Percentiles rank a stretch among this genome's conserved stretches.
Conservation (phyloP, 495 filamentous ascomycete genomes). For the Daldinia concentrica region DNA sequence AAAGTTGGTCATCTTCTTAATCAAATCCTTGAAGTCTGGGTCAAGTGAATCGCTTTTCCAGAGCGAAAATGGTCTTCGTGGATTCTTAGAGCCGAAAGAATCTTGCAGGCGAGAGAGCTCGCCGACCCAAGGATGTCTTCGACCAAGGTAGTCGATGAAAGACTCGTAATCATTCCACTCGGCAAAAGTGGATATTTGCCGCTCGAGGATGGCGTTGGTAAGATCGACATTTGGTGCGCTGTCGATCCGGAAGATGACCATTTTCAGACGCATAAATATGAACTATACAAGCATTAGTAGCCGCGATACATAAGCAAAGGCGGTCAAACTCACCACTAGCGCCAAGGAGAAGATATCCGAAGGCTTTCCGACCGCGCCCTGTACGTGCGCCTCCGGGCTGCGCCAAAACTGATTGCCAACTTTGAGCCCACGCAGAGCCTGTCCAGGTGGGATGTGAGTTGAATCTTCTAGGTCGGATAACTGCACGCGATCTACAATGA, state of each 20-base stretch:
- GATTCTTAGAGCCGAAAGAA: constrained; percentile 50
- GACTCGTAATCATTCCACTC: constrained; percentile 52
- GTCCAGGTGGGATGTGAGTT: constrained; percentile 52
- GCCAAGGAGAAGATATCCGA: constrained; percentile 52
- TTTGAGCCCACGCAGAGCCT: constrained; percentile 44
- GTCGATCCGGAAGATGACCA: constrained; percentile 55
- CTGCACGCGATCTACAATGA: constrained; percentile 51
- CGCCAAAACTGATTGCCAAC: constrained; percentile 53
- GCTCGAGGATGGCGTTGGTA: constrained; percentile 53
- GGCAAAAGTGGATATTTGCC: constrained; percentile 62
- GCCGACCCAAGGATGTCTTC: constrained; percentile 50
- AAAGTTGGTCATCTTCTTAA: constrained; percentile 51
- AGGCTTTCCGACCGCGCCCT: constrained; percentile 45
- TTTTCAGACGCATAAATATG: constrained; percentile 50
- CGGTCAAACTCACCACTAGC: constrained; percentile 48
- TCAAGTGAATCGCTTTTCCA: constrained; percentile 49
- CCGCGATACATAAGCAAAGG: constrained; percentile 3
- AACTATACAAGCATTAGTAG: constrained; percentile 37
- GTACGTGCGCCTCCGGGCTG: constrained; percentile 50
- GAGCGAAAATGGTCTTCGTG: constrained; percentile 49
- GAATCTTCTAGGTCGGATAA: constrained; percentile 58
- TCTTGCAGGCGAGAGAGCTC: constrained; percentile 45
- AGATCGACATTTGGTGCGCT: constrained; percentile 57
- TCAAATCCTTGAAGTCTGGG: constrained; percentile 53
- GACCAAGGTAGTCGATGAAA: constrained; percentile 50